A percentile compares a stretch with the other conserved stretches of the same genome.
Conservation (phyloP, 495 filamentous ascomycete species). For the Lepidopterella palustris region DNA sequence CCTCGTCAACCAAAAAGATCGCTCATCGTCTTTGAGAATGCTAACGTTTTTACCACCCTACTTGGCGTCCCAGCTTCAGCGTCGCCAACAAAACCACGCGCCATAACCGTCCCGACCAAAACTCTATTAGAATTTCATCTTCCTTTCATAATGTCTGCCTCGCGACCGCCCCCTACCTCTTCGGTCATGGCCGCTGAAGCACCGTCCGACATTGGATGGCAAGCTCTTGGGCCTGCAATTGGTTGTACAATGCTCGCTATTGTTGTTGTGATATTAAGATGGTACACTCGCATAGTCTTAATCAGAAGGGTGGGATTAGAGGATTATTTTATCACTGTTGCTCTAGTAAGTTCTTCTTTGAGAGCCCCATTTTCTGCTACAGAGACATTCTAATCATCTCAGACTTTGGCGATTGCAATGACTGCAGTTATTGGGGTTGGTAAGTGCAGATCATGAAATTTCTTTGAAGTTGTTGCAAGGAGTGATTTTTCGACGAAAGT, state of each 20-base stretch:
- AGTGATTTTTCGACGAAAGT: background rate
- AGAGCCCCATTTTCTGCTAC: background rate
- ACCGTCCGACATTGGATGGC: background rate
- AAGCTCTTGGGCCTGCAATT: background rate
- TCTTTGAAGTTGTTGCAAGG: too few relatives aligned
- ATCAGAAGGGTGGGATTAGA: constrained; percentile 18
- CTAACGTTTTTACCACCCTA: too few relatives aligned
- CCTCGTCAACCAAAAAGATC: too few relatives aligned
- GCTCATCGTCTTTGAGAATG: too few relatives aligned
- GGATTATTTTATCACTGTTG: constrained; percentile 30
- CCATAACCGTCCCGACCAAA: too few relatives aligned
- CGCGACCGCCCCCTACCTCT: background rate
- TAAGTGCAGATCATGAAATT: background rate
- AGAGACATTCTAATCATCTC: background rate
- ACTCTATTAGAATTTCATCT: too few relatives aligned
- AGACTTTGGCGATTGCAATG: constrained; percentile 11
- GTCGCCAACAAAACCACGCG: too few relatives aligned
- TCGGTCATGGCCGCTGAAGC: background rate
- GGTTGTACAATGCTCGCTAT: background rate
- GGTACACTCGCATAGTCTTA: constrained; percentile 5
- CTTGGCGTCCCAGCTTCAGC: too few relatives aligned
- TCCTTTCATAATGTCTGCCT: background rate
- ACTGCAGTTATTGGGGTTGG: constrained; percentile 6
- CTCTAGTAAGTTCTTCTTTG: constrained; percentile 14
- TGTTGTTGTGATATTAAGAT: constrained; percentile 7